phyloP scores from a whole-genome alignment of 805 yeast genomes.

The Saturnispora sekii region DNA sequence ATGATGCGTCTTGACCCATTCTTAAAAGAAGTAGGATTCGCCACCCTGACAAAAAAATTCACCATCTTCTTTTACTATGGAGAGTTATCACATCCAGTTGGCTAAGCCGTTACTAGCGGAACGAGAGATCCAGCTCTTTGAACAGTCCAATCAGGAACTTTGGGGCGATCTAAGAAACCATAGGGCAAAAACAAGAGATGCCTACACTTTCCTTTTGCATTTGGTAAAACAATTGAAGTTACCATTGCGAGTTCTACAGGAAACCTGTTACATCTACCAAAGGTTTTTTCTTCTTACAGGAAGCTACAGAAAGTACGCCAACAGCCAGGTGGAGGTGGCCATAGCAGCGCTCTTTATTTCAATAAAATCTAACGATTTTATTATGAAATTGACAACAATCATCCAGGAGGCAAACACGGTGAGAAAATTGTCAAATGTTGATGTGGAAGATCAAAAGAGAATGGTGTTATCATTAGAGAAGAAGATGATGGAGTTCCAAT shows the following conservation, averaged over 20 bases:
- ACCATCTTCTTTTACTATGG: background rate
- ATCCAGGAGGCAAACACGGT: constrained; percentile 36
- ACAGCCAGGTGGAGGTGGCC: constrained; percentile 48
- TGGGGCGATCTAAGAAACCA: constrained; percentile 18
- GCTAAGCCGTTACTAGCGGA: constrained; percentile 28
- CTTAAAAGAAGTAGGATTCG: background rate
- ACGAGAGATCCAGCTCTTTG: constrained; percentile 20
- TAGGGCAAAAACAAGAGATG: constrained; percentile 25
- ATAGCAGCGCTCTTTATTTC: constrained; percentile 62
- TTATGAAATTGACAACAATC: constrained; percentile 62
- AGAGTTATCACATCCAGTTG: constrained; percentile 18
- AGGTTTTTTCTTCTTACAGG: constrained; percentile 54
- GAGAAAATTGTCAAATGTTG: constrained; percentile 18
- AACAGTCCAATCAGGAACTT: constrained; percentile 14
- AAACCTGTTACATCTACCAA: constrained; percentile 67
- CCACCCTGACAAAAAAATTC: background rate
- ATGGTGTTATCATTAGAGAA: constrained; percentile 55
- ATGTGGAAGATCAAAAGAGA: constrained; percentile 47
- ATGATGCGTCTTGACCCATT: constrained; percentile 29
- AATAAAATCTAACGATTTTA: constrained; percentile 73
- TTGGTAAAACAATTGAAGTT: constrained; percentile 46
- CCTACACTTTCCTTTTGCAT: constrained; percentile 45
- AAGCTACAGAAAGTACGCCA: constrained; percentile 40
- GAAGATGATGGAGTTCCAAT: constrained; percentile 62
- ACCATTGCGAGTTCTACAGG: constrained; percentile 61